Evolutionary conservation across 176 grass and related monocot genomes (phyloP).

Genomic region (Zoysia pacifica): DNA sequence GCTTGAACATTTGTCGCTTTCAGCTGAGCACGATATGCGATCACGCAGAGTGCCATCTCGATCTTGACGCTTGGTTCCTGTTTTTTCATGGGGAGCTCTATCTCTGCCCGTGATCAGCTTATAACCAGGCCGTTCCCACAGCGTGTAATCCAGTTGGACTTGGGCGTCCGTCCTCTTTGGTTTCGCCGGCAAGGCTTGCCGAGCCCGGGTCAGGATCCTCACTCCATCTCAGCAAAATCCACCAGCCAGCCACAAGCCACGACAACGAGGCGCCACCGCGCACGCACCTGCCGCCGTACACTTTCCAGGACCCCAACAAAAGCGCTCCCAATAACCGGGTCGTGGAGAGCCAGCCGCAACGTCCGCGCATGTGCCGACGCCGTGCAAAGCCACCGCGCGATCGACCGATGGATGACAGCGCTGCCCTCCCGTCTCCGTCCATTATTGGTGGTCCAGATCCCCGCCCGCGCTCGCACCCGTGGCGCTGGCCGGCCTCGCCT

Average conservation of each 20-base stretch:
- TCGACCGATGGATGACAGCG: background rate
- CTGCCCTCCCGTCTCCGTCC: background rate
- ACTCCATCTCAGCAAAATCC: background rate
- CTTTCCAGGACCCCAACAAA: conserved; percentile 11
- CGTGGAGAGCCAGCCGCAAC: conserved; percentile 1
- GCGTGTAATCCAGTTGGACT: too few species aligned
- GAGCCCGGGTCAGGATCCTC: background rate
- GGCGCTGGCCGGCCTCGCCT: background rate
- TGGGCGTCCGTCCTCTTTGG: too few species aligned
- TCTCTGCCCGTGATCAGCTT: too few species aligned
- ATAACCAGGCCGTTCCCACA: too few species aligned
- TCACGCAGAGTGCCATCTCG: too few species aligned
- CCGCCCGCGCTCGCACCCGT: background rate
- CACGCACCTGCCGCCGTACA: background rate
- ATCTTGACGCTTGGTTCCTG: too few species aligned
- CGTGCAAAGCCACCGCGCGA: conserved; percentile 28
- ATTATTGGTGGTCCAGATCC: conserved; percentile 52
- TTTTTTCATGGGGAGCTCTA: too few species aligned
- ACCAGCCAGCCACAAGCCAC: background rate
- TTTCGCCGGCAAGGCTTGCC: background rate
- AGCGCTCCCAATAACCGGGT: conserved; percentile 16
- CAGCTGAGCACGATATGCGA: background rate
- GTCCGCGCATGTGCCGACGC: conserved; percentile 43
- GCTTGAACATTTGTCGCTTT: conserved; percentile 6
- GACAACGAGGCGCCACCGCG: background rate